Evolutionary conservation across 2,329 filamentous ascomycete species (phyloP), one percentile per base, ranked within the genome.

Genomic region (Pezicula rhizophila): DNA sequence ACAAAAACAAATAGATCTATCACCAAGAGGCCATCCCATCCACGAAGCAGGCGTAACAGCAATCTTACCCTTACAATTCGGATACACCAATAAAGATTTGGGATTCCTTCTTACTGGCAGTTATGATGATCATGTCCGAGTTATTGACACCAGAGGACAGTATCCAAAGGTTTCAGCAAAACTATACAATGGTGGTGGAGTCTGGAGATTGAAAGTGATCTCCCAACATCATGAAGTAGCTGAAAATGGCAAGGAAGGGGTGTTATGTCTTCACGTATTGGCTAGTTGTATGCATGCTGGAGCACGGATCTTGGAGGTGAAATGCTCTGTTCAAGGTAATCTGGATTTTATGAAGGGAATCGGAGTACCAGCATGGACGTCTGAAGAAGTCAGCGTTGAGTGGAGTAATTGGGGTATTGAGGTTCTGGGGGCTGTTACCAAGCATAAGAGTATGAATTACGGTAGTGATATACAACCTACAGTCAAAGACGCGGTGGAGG

Each of bases 201-300:
- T 97, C 2, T 99, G 93, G 90, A 76, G 92, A 49, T 64, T 97
- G 47, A 87, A 87, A 62, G 58, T 86, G 35, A 68, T 89, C 8
- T 61, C 66, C 2, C 43, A 28, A 8, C 28, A 47, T 26, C 40
- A 46, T 38, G 3, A 31, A 43, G 8, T 15, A 25, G 11, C 35
- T 41, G 33, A 42, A 18, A 12, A 4, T 8, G 18, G 45, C 53
- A 11, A 56, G 59, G 23, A 37, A 1, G 44, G 42, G 12, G n/a
- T 7, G 5, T 52, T 55, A 7, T 65, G 58, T 15, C 72, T 72
- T 42, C 64, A 75, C 40, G 69, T 95, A n/a, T 71, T 96, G 37
- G 91, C 85, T 14, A 95, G 89, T 41, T 96, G 93, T 63, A 97
- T 97, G 92, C 87, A 96, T 70, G 89, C 87, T 2, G 93, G 93